Base-by-base conservation (phyloP, 2,329 filamentous ascomycete species). In the Penicillium paneum region DNA sequence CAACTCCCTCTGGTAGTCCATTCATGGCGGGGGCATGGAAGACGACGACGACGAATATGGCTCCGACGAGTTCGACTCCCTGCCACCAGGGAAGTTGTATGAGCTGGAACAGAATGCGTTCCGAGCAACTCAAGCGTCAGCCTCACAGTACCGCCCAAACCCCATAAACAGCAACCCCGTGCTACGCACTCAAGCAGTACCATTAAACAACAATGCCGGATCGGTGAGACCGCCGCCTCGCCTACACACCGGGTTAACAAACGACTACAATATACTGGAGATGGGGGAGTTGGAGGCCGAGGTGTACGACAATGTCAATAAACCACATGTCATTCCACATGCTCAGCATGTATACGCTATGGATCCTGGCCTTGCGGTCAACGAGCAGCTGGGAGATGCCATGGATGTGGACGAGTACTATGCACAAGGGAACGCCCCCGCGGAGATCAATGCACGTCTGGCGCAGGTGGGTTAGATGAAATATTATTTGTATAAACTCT, bases 1-100 rank as follows among this genome's bases (percentile, higher is more conserved):
- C 17, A 32, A 24, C 5, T 34, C 19, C 17, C 17, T 34, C 42
- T 24, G 42, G 29, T 56, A 41, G 39, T 48, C 39, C 45, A 63
- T 71, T 69, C 67, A 74, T 74, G 71, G 71, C 71, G 62, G 68
- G 74, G 74, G 73, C 66, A 78, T 78, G 76, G 76, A 49, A 32
- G 71, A 72, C 65, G 73, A 71, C 67, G 75, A 76, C 64, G 74
- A 78, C 67, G 75, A 77, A 54, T 73, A 73, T 63, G 78, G 78
- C 67, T 78, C 75, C 54, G 76, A 78, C 60, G 74, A 78, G 57
- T 74, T 77, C 62, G 77, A 78, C 55, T 72, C 71, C 54, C 67
- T 79, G 49, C 72, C 76, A 41, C 67, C 73, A 28, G 66, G 74
- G 50, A 73, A 75, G 19, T 64, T 77, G 46, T 67, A 74, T 55